Percentiles rank a stretch among this genome's conserved stretches.
Evolutionary conservation across 768 basidiomycete genomes (phyloP).

Genomic region (Rhodosporidiobolus odoratus): DNA sequence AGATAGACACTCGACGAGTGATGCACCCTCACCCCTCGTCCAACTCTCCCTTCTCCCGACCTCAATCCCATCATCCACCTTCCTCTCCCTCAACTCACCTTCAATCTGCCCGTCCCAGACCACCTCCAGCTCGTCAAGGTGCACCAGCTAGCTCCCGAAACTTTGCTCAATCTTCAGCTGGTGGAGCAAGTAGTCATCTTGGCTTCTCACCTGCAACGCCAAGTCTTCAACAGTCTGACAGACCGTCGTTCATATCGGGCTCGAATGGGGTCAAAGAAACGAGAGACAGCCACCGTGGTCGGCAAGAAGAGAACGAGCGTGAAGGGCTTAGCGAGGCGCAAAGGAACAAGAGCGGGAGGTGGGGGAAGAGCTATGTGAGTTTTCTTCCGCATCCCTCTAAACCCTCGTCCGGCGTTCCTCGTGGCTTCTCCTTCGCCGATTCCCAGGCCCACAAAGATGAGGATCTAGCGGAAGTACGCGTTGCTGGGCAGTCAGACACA

Average conservation of each 20-base stretch:
- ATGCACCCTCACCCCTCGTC: not conserved
- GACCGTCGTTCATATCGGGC: no score
- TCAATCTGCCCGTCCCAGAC: constrained; percentile 4
- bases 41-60: not conserved
- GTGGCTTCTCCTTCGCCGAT: not conserved
- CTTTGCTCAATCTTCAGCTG: constrained; percentile 21
- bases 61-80: not conserved
- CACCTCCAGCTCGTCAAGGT: constrained; percentile 7
- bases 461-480: no score
- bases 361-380: constrained; percentile 30
- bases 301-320: not conserved
- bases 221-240: no score
- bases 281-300: no score
- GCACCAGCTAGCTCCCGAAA: constrained; percentile 19
- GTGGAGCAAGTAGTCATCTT: constrained; percentile 8
- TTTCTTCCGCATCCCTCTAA: not conserved
- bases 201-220: not conserved
- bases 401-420: not conserved
- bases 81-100: not conserved
- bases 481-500: not conserved
- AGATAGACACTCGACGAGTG: not conserved
- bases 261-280: no score
- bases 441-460: no score
- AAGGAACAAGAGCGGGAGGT: constrained; percentile 8
- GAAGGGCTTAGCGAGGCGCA: constrained; percentile 3